These are phyloP conservation scores for Saccharomycopsis babjevae DNA, from an alignment of 805 yeast species.

Conservation along the genomic window DNA sequence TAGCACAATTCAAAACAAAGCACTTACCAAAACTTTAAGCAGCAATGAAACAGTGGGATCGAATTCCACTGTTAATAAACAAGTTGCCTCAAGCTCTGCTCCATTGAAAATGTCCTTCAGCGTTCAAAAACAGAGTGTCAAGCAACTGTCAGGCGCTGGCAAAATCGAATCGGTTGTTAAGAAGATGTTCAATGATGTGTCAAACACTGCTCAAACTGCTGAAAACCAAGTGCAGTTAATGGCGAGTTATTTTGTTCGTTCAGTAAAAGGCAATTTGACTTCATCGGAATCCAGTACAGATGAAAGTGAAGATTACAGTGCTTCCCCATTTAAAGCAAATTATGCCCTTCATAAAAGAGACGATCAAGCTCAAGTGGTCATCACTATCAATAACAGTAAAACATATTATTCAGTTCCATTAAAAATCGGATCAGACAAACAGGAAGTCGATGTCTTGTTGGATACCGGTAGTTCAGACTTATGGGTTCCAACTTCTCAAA, in stretches of 20 bases:
- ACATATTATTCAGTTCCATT: constrained; percentile 8
- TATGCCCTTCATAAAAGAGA: constrained; percentile 23
- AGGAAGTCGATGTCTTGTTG: constrained; percentile 18
- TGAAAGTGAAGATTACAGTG: constrained; percentile 9
- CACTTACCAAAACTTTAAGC: not conserved
- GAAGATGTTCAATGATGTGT: not conserved
- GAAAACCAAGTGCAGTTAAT: not conserved
- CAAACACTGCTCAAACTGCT: not conserved
- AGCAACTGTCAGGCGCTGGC: not conserved
- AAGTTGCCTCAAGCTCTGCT: not conserved
- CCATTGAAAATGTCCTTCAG: not conserved
- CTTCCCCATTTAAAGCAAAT: constrained; percentile 10
- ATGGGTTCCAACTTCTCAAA: constrained; percentile 21
- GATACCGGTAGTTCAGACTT: constrained; percentile 28
- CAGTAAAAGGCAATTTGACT: not conserved
- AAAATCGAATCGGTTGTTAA: not conserved
- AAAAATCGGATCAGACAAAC: constrained; percentile 5
- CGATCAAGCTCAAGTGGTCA: constrained; percentile 23
- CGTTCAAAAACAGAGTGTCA: not conserved
- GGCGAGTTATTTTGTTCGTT: not conserved
- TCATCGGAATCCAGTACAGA: constrained; percentile 11
- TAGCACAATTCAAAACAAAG: not conserved
- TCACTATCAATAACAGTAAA: constrained; percentile 8
- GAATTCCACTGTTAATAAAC: not conserved
- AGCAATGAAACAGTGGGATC: not conserved